A percentile compares a stretch with the other conserved stretches of the same genome.
Conservation (phyloP, 2,329 filamentous ascomycete genomes). For the Pseudocercospora cruenta region DNA sequence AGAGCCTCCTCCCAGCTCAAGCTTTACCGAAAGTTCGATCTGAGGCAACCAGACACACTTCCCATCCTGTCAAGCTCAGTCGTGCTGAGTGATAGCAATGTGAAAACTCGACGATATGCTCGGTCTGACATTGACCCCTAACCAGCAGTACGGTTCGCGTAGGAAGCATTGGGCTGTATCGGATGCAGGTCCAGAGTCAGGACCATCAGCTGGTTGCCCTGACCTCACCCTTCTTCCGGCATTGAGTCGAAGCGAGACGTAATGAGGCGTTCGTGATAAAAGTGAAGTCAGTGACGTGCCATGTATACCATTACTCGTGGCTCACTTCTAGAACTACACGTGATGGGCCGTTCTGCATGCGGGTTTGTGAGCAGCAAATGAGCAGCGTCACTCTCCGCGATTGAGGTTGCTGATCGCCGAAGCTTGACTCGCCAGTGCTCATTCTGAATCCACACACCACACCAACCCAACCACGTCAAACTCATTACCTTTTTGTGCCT, state of each 20-base stretch:
- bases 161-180: not conserved
- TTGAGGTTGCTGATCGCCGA: not conserved
- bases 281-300: not conserved
- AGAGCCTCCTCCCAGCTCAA: not conserved
- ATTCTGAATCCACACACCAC: not conserved
- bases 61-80: not conserved
- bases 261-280: not conserved
- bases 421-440: not conserved
- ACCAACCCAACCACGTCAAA: conserved; percentile 7
- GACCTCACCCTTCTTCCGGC: not conserved
- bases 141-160: not conserved
- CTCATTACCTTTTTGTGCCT: not conserved
- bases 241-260: not conserved
- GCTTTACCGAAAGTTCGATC: not conserved
- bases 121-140: not conserved
- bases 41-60: not conserved
- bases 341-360: not conserved
- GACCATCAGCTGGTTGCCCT: not conserved
- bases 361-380: not conserved
- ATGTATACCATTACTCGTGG: not conserved
- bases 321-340: not conserved
- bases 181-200: not conserved
- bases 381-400: not conserved
- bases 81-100: not conserved
- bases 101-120: not conserved